phyloP scores from a whole-genome alignment of 805 yeast species.

The Lipomyces anomalus region DNA sequence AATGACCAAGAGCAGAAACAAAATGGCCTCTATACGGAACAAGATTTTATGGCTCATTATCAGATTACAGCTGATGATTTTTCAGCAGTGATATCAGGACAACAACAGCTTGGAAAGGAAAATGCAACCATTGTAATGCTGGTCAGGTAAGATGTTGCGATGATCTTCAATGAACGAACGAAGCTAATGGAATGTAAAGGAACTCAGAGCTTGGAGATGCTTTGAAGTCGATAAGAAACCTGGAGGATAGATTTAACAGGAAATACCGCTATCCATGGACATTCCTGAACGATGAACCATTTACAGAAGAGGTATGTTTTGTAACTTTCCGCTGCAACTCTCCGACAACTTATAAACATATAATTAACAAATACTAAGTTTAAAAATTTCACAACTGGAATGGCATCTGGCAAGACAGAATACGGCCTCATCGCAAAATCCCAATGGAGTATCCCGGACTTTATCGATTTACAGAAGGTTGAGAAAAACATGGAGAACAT shows the following conservation, averaged over 20 bases:
- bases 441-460: conserved; percentile 76
- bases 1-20: too few relatives aligned
- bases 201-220: conserved; percentile 57
- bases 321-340: background rate
- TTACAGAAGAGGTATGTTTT: conserved; percentile 46
- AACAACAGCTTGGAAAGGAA: conserved; percentile 44
- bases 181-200: conserved; percentile 28
- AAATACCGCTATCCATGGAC: conserved; percentile 85
- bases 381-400: conserved; percentile 44
- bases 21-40: conserved; percentile 10
- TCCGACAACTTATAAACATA: too few relatives aligned
- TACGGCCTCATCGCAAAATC: conserved; percentile 68
- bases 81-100: conserved; percentile 7
- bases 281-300: conserved; percentile 75
- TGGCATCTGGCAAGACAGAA: conserved; percentile 61
- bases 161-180: too few relatives aligned
- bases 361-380: too few relatives aligned
- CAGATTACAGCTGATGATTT: conserved; percentile 11
- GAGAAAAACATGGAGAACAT: conserved; percentile 43
- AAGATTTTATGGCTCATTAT: conserved; percentile 6
- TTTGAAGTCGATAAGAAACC: conserved; percentile 54
- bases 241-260: conserved; percentile 75
- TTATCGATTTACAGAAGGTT: conserved; percentile 56
- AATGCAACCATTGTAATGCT: conserved; percentile 87
- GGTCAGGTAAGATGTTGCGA: conserved; percentile 42